Evolutionary conservation across 1,284 basidiomycete genomes (phyloP), one percentile per base, ranked within the genome.

Genomic region (Irpex lacteus): DNA sequence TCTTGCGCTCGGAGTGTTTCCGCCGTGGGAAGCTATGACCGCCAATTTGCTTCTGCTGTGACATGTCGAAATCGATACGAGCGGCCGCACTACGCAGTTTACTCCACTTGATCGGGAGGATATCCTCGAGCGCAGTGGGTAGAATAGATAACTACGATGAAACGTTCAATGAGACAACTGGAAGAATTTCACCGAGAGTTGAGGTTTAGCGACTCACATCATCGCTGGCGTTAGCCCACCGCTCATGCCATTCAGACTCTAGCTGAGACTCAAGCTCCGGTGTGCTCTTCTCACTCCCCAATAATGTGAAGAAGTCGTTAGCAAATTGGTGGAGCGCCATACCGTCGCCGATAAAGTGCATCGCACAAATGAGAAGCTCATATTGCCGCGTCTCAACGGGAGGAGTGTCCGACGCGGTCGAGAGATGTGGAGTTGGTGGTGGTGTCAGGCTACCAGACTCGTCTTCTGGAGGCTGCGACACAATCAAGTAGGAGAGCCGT

Each of bases 271-370:
- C 69, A n/a, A 90, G 76, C 32, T 82, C 80, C 38, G 68, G 71
- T 21, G 81, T 77, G 11, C 76, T 77, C 58, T 74, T 73, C 2
- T 73, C 70, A 60, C 80, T 72, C 7, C 81, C 83, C 19, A 94
- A 77, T 4, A 92, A 76, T 8, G 73, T 69, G 72, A 92, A 88
- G 71, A 93, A 86, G 68, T 92, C 88, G 71, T 91, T 89, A 9
- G 88, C 87, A 65, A 88, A 88, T 63, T 81, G 79, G 73, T 94
- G 91, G 15, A 93, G 79, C 2, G 91, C 90, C 85, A 91, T 91
- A 32, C 90, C 90, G 71, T 94, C 91, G 7, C 90, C 90, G 49
- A 92, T 73, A 73, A 87, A 92, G 70, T 92, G 91, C 8, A 88
- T 83, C 3, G 89, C 86, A 69, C 86, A 87, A 37, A 93, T 81